Base-by-base conservation (phyloP, 176 grass and related monocot species). In the Phoenix dactylifera region DNA sequence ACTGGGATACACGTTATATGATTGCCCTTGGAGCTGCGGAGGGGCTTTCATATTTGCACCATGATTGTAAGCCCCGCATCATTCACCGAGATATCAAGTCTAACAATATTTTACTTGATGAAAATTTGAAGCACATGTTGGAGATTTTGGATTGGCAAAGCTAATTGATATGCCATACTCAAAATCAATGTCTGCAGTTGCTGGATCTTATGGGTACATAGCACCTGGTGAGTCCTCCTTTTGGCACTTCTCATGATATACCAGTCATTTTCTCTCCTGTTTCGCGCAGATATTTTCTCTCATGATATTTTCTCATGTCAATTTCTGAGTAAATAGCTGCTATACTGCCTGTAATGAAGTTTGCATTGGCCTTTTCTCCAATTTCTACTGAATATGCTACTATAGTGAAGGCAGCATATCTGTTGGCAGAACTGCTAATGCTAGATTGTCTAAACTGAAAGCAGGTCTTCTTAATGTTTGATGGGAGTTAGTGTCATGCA, bases 51-150 rank as follows among this genome's bases (percentile, higher is more conserved):
- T 98, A 98, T 64, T 74, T 98, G 61, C 94, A 98, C 69, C 94
- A 98, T 50, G 88, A 89, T 71, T 98, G 94, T 72, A 98, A 98
- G 49, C 94, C 88, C 64, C 62, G 16, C 32, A 98, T 98, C 69
- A 85, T 98, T 30, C 94, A 98, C 52, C 79, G 94, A 52, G 94
- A 98, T 69, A 98, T 98, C 35, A 98, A 98, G 62, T 98, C 94
- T 2, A 98, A 98, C 58, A 98, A 98, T 52, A 98, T 98, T 68
- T 68, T 98, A 66, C 94, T 98, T 49, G 84, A 98, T 79, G 84
- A 93, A n/a, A 92, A 98, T 67, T 81, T 63, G 94, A 98, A 85
- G 85, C 94, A 70, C 94, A 89, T 86, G 94, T 98, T 69, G 94
- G 94, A 50, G 94, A 98, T 64, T 98, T 98, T 72, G 94, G 94